Evolutionary conservation across 129 eudicot genomes (phyloP).

Genomic region (Tagetes patula): DNA sequence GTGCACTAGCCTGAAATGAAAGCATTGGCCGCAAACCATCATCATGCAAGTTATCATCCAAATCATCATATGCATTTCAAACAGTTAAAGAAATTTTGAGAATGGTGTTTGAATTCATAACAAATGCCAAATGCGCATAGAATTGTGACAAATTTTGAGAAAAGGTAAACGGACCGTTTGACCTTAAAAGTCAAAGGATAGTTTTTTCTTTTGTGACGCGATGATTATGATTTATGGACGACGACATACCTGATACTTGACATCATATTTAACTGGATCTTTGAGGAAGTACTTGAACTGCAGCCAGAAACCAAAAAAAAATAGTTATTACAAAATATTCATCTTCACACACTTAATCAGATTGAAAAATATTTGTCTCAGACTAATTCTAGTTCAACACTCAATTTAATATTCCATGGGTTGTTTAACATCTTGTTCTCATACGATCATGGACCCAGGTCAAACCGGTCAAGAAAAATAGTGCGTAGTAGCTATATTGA

Average conservation of each 20-base stretch:
- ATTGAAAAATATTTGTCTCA: neutral
- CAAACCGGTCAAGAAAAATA: neutral
- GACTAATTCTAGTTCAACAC: neutral
- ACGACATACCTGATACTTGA: conserved; percentile 85
- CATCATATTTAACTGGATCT: conserved; percentile 93
- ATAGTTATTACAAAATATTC: neutral
- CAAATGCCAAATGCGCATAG: neutral
- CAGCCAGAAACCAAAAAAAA: conserved; percentile 14
- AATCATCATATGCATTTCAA: neutral
- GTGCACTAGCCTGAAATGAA: conserved; percentile 89
- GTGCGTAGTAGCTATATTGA: neutral
- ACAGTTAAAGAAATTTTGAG: neutral
- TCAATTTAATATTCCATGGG: neutral
- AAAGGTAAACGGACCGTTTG: conserved; percentile 11
- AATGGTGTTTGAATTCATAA: conserved; percentile 13
- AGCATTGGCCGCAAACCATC: conserved; percentile 10
- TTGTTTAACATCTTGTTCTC: neutral
- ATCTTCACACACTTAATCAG: conserved; percentile 2
- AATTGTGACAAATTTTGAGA: neutral
- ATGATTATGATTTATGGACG: conserved; percentile 17
- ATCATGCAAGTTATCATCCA: conserved; percentile 23
- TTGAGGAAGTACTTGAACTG: conserved; percentile 96
- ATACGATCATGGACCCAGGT: too few relatives aligned
- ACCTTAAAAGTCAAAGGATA: conserved; percentile 20
- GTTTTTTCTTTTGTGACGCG: neutral